A percentile compares a stretch with the other conserved stretches of the same genome.
Conservation (phyloP, 345 rosid genomes). For the Sonneratia alba region DNA sequence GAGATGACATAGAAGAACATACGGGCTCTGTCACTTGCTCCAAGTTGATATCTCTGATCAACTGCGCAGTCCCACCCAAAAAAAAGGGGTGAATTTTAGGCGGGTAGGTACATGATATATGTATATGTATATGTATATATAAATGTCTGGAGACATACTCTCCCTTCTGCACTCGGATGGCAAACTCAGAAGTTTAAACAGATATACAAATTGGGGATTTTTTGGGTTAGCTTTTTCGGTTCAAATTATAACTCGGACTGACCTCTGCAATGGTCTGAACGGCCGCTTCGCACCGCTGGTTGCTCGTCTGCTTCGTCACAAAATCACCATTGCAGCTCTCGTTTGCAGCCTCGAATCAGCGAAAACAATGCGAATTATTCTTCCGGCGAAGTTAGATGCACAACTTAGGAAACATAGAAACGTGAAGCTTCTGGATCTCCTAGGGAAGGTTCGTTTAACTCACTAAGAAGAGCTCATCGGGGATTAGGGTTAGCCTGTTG, state of each 20-base stretch:
- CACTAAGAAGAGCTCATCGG: constrained; percentile 13
- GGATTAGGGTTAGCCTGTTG: constrained; percentile 13
- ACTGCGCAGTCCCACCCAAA: neutral
- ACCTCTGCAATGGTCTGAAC: neutral
- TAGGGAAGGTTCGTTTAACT: neutral
- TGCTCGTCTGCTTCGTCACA: neutral
- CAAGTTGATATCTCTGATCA: neutral
- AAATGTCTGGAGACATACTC: too few relatives aligned
- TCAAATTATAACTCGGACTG: neutral
- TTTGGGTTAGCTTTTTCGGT: too few relatives aligned
- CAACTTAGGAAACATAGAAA: too few relatives aligned
- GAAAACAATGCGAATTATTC: neutral
- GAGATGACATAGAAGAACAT: neutral
- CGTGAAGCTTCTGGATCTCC: too few relatives aligned
- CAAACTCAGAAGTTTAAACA: too few relatives aligned
- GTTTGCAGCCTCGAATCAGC: constrained; percentile 2
- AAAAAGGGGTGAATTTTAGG: too few relatives aligned
- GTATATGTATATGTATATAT: too few relatives aligned
- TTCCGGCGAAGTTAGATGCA: neutral
- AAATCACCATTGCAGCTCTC: neutral
- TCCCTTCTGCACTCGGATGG: too few relatives aligned
- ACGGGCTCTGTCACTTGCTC: neutral
- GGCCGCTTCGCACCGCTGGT: neutral
- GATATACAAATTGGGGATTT: too few relatives aligned
- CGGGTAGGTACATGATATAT: too few relatives aligned